These are phyloP conservation scores for Cunninghamia lanceolata DNA, from an alignment of 75 land plant species.

Conservation along the genomic window DNA sequence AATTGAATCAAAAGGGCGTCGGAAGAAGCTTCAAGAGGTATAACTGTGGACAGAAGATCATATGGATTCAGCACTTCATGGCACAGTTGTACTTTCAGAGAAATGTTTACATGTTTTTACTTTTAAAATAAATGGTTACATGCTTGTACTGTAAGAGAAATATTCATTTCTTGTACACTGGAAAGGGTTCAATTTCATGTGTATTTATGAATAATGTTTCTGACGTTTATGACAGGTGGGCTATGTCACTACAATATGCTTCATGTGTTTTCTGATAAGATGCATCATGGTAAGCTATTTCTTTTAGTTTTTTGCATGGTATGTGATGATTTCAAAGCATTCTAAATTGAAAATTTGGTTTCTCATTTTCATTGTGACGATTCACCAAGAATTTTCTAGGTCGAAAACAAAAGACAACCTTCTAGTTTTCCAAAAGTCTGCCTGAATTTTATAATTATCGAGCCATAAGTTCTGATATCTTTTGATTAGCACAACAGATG, in stretches of 20 bases:
- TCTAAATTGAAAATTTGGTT: neutral
- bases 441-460: neutral
- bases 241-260: conserved; percentile 93
- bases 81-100: neutral
- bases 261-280: conserved; percentile 81
- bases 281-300: conserved; percentile 80
- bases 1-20: conserved; percentile 82
- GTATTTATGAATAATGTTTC: neutral
- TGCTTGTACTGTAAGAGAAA: neutral
- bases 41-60: neutral
- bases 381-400: neutral
- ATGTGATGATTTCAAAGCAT: neutral
- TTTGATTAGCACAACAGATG: conserved; percentile 43
- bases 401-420: neutral
- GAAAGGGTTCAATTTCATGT: neutral
- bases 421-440: neutral
- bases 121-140: neutral
- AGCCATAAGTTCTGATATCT: neutral
- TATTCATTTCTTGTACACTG: neutral
- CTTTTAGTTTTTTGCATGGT: neutral
- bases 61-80: neutral
- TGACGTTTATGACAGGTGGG: conserved; percentile 59
- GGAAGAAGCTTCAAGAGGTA: conserved; percentile 82
- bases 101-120: neutral
- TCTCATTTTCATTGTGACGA: neutral